Evolutionary conservation across 768 basidiomycete species (phyloP).

Genomic region (Psilocybe sp.): DNA sequence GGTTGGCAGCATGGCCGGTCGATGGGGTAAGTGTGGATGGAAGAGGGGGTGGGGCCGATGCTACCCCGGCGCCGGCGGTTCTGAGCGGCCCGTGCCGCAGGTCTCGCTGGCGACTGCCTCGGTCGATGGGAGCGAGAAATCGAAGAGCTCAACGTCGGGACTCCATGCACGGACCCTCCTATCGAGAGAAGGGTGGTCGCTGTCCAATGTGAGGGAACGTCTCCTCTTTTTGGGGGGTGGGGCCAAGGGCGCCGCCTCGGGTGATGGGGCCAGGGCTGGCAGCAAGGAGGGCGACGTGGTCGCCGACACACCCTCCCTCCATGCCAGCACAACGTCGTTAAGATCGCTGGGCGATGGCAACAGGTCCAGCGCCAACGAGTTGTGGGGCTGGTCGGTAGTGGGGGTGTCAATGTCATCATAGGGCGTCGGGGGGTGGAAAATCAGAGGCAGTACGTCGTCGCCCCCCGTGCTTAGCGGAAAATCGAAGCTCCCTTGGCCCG

Average conservation of each 20-base stretch:
- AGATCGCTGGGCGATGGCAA: slow-evolving; percentile 24
- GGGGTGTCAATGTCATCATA: slow-evolving; percentile 12
- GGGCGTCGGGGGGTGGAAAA: slow-evolving; percentile 24
- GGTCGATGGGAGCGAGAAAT: slow-evolving; percentile 11
- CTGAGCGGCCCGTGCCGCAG: slow-evolving; percentile 12
- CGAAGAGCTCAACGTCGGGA: slow-evolving; percentile 19
- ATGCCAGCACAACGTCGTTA: slow-evolving; percentile 27
- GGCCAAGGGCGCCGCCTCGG: slow-evolving; percentile 8
- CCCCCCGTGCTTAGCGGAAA: slow-evolving; percentile 34
- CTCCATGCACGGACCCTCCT: slow-evolving; percentile 26
- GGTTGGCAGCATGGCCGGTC: slow-evolving; percentile 18
- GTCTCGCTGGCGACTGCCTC: slow-evolving; percentile 11
- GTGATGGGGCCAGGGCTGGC: slow-evolving; percentile 6
- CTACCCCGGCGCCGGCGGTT: slow-evolving; percentile 19
- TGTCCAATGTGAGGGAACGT: slow-evolving; percentile 34
- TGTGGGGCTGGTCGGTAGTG: slow-evolving; percentile 21
- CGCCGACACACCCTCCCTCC: slow-evolving; percentile 40
- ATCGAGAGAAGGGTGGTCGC: slow-evolving; percentile 19
- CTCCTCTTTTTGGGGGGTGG: slow-evolving; percentile 31
- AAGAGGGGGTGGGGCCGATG: slow-evolving; percentile 10
- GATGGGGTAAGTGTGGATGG: neutral
- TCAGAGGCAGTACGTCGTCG: slow-evolving; percentile 28
- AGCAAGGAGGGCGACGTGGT: slow-evolving; percentile 11
- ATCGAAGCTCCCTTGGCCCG: slow-evolving; percentile 50
- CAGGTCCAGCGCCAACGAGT: slow-evolving; percentile 27